Evolutionary conservation across 2,329 filamentous ascomycete genomes (phyloP), one percentile per base, ranked within the genome.

Genomic region (Ilyonectria sp.): DNA sequence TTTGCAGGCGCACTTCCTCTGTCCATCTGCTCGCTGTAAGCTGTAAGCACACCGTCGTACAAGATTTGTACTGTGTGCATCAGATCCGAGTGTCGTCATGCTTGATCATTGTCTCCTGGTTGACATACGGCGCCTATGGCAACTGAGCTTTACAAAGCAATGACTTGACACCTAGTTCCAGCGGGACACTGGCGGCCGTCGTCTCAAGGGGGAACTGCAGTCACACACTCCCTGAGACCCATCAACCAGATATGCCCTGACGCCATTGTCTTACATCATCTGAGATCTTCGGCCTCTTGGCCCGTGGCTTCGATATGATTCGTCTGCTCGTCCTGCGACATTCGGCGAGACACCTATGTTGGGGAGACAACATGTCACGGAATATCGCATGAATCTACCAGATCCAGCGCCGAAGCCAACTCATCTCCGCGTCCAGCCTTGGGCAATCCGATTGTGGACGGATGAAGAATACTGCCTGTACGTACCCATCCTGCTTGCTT

Each of bases 221-320:
- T n/a, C 6, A n/a, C 40, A 43, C 40, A 40, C 13, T 4, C n/a
- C n/a, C 40, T 43, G 40, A 43, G 44, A 8, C 26, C 44, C 43
- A 49, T 50, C 11, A 35, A 31, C 49, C 65, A 69, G 65, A 70
- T 54, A 70, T 69, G 66, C 62, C 53, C 67, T 60, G 60, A 33
- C 55, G 43, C 55, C 55, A 47, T 54, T 69, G 67, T 72, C 62
- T 69, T 62, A 19, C 53, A 53, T 33, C 43, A 56, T 68, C 57
- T 40, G 47, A 71, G 50, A 71, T 69, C 47, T 31, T 47, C 17
- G 35, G 49, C 37, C 65, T 67, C 56, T 62, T 23, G n/a, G 21
- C 4, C n/a, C 33, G 44, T 26, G 46, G 54, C 23, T 40, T 33
- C 15, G 19, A n/a, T 35, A n/a, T 15, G 43, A 52, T 53, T 49